Base-by-base conservation (phyloP, 257 asterid species). In the Knoxia roxburghii region DNA sequence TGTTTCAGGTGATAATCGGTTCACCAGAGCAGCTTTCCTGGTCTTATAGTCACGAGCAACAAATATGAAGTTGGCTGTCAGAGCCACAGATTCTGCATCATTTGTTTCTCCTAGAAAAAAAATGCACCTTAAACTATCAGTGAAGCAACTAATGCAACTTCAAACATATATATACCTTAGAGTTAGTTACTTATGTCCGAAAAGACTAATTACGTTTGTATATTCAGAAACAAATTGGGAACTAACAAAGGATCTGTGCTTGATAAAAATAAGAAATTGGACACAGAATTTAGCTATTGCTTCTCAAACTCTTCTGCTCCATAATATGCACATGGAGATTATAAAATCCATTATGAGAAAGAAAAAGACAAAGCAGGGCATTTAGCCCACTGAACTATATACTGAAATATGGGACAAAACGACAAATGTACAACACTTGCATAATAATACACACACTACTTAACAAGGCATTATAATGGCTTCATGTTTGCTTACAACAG, bases 21-120 rank as follows among this genome's bases (percentile, higher is more conserved):
- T 91, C 73, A 93, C 95, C 8, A 78, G 87, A 70, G 99, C 89
- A 73, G 99, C 96, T 81, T 86, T 85, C 67, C 83, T 78, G 4
- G 97, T 88, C 81, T 85, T 90, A 69, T 84, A 90, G 76, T 93
- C 99, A 56, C 99, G 97, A 53, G 99, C 99, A 69, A 90, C 99
- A 65, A 93, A 93, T 52, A 93, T 93, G 87, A 93, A 93, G 71
- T 84, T 93, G 72, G 99, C 99, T 11, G 89, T 84, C 62, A 93
- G 84, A 69, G 87, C 92, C 21, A 89, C 77, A 27, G 90, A 80
- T 58, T 86, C 95, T 55, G 85, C 70, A 61, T 65, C 71, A 48
- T 81, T 85, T 23, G 70, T 63, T 56, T 79, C 72, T 50, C 77
- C 94, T 84, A 81, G 67, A 70, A 73, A 70, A 70, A 65, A 32